Base-by-base conservation (phyloP, 495 filamentous ascomycete genomes). In the Parathielavia hyrcaniae region DNA sequence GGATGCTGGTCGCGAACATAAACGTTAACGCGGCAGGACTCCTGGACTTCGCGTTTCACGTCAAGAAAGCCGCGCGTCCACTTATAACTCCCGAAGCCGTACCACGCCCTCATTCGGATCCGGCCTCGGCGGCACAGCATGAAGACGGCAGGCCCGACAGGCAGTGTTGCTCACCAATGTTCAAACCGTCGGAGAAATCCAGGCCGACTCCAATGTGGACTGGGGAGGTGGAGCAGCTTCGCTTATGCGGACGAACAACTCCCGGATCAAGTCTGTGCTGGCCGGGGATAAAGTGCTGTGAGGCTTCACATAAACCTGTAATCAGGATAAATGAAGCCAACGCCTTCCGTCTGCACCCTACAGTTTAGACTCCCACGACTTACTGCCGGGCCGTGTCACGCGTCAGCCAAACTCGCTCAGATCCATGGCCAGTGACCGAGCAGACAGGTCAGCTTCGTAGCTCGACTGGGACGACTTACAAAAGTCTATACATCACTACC, bases 301-400 rank as follows among this genome's bases (percentile, higher is more conserved):
- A 55, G 43, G 32, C 23, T 47, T 14, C 6, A 45, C 53, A 38
- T 23, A 17, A 34, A 30, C 14, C 1, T 39, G 44, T 39, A 58
- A 51, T 51, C 10, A 58, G 55, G 23, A 45, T 58, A 58, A 58
- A 58, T 51, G 35, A 16, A 26, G 1, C 23, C 20, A 26, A 41
- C 34, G 40, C 45, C 47, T 32, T n/a, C 47, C 55, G 23, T 45
- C 47, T 51, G 22, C 20, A 41, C 35, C 55, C 46, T 35, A 41
- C 10, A 4, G 1, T 11, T 6, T 45, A 22, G 11, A 46, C 2
- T 1, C 38, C 20, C 10, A 35, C 26, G 40, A 26, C n/a, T 43
- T 30, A 30, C 26, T 30, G 26, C 26, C 26, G 2, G 26, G 3
- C 26, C 26, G 26, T 30, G 26, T 30, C 26, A 30, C 26, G 6